Base-by-base conservation (phyloP, 768 basidiomycete genomes). In the Lentinula guzmanii region DNA sequence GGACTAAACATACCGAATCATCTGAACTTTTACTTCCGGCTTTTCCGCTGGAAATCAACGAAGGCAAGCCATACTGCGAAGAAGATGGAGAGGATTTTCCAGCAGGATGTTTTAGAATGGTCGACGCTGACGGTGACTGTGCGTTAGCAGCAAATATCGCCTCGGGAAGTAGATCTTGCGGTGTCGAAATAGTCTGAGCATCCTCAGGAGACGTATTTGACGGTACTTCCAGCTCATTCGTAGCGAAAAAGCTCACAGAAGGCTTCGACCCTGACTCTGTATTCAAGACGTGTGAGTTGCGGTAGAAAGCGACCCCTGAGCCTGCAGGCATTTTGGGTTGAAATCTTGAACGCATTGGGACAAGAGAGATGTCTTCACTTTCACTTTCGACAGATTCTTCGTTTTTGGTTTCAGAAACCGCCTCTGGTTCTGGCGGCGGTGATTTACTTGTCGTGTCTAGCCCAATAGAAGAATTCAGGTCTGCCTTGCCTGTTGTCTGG, bases 281-380 rank as follows among this genome's bases (percentile, higher is more conserved):
- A 15, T 72, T 70, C 60, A 85, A 82, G 41, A 84, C 78, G 35
- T 79, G 78, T 6, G 83, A 83, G 68, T 85, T 82, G 42, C 88
- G 86, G 70, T 86, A 86, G 72, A 90, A 89, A 39, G 86, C 89
- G 58, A 91, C 86, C 45, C 79, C 81, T 51, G 87, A 85, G 21
- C 89, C 89, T 57, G 75, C 82, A 53, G 89, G 88, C 81, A 90
- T 83, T 70, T 86, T 90, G 4, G 85, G 86, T 64, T 86, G 83
- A n/a, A 79, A 71, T 68, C 84, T 79, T 7, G 77, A 67, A 55
- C 82, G 83, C 39, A 73, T 63, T 41, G 74, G 62, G 58, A 65
- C 69, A 10, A 37, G 13, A 51, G 61, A 56, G 15, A 28, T 21
- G 16, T 59, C 57, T 34, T 58, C 43, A 35, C 37, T 39, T 9